These are phyloP conservation scores for Aspergillus neotritici DNA, from an alignment of 2,329 filamentous ascomycete species.

Conservation along the genomic window DNA sequence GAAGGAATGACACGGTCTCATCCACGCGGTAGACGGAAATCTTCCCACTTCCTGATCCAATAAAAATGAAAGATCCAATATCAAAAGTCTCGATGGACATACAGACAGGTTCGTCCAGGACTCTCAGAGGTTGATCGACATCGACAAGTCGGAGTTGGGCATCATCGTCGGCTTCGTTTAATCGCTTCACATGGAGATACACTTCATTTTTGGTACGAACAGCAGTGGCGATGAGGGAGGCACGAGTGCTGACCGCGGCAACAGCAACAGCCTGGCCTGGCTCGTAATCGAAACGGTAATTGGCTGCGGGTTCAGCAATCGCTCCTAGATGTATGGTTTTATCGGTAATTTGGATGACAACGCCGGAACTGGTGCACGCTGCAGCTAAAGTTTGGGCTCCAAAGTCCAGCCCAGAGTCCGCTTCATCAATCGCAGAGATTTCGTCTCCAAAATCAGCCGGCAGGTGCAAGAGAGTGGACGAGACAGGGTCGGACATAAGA, in stretches of 20 bases:
- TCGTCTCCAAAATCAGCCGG: slow-evolving; percentile 35
- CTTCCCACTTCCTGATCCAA: slow-evolving; percentile 37
- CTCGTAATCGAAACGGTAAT: slow-evolving; percentile 19
- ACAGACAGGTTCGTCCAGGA: slow-evolving; percentile 35
- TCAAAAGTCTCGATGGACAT: slow-evolving; percentile 28
- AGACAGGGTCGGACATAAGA: slow-evolving; percentile 39
- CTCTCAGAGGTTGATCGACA: slow-evolving; percentile 16
- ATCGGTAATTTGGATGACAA: slow-evolving; percentile 41
- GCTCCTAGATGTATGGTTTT: slow-evolving; percentile 29
- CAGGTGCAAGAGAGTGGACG: slow-evolving; percentile 35
- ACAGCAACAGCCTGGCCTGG: slow-evolving; percentile 21
- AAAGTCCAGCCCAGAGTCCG: slow-evolving; percentile 37
- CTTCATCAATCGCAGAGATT: slow-evolving; percentile 35
- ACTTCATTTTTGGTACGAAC: slow-evolving; percentile 22
- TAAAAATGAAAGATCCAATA: slow-evolving; percentile 27
- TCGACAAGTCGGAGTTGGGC: slow-evolving; percentile 16
- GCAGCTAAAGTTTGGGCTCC: slow-evolving; percentile 41
- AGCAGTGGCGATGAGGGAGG: slow-evolving; percentile 26
- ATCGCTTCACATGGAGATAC: slow-evolving; percentile 24
- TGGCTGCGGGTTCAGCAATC: slow-evolving; percentile 16
- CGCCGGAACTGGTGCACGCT: slow-evolving; percentile 29
- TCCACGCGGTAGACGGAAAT: slow-evolving; percentile 28
- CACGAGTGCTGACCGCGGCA: slow-evolving; percentile 25
- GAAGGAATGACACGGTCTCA: slow-evolving; percentile 17
- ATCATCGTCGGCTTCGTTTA: slow-evolving; percentile 14